A percentile compares a stretch with the other conserved stretches of the same genome.
Conservation (phyloP, 2,329 filamentous ascomycete species). For the Diaporthe eres region DNA sequence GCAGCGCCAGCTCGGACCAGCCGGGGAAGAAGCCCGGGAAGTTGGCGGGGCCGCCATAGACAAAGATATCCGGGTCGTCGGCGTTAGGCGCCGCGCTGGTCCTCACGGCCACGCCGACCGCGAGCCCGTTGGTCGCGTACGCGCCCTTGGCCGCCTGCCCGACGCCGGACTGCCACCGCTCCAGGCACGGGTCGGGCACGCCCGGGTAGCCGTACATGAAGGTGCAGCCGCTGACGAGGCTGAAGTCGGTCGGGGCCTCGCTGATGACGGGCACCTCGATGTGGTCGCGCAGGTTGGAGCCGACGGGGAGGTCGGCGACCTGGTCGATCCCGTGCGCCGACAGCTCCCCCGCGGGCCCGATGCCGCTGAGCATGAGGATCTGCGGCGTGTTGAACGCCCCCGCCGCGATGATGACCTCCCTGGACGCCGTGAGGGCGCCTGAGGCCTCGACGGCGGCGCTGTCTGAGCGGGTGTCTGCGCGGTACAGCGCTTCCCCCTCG, state of each 20-base stretch:
- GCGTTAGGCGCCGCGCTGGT: constrained; percentile 47
- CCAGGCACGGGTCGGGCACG: constrained; percentile 53
- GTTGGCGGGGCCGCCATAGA: constrained; percentile 55
- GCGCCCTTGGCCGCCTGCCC: constrained; percentile 46
- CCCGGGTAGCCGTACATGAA: constrained; percentile 47
- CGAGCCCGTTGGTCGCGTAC: constrained; percentile 54
- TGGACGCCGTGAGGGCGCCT: constrained; percentile 55
- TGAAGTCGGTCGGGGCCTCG: constrained; percentile 56
- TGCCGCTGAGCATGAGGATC: constrained; percentile 65
- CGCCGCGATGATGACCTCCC: constrained; percentile 65
- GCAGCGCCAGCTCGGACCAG: constrained; percentile 51
- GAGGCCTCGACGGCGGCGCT: constrained; percentile 45
- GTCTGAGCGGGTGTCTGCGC: constrained; percentile 63
- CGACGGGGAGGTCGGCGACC: constrained; percentile 69
- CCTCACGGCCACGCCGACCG: constrained; percentile 49
- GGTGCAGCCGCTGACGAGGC: constrained; percentile 53
- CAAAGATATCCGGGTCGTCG: constrained; percentile 52
- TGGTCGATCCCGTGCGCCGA: constrained; percentile 57
- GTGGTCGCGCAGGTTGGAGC: constrained; percentile 72
- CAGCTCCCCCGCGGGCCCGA: constrained; percentile 59
- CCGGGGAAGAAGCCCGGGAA: constrained; percentile 58
- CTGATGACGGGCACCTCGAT: constrained; percentile 63
- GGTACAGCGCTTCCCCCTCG: constrained; percentile 61
- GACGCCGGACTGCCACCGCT: constrained; percentile 45
- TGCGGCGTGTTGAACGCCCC: constrained; percentile 69